Evolutionary conservation across 148 eudicot species (phyloP).

Genomic region (Polygonum maritimum): DNA sequence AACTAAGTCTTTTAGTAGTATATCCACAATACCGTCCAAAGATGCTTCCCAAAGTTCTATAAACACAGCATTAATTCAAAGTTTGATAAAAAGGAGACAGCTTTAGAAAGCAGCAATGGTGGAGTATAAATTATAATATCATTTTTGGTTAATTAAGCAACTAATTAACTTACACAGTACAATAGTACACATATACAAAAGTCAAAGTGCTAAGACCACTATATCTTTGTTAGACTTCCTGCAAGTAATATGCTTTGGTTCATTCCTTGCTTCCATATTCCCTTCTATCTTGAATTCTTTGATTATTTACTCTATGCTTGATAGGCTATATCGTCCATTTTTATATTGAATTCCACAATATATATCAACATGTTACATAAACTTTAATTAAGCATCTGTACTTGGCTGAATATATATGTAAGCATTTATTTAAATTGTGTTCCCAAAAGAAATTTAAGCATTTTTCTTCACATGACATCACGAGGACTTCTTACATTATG

Average conservation of each 20-base stretch:
- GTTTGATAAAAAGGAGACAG: not conserved
- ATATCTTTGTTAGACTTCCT: not conserved
- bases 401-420: not conserved
- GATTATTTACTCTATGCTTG: not conserved
- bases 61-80: not conserved
- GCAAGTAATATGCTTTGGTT: conserved; percentile 7
- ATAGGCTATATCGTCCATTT: not conserved
- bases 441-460: too few species aligned
- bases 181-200: not conserved
- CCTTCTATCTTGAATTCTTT: not conserved
- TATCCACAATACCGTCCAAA: not conserved
- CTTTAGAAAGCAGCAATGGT: not conserved
- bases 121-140: not conserved
- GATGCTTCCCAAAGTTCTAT: not conserved
- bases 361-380: not conserved
- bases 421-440: too few species aligned
- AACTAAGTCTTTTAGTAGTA: not conserved
- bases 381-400: too few species aligned
- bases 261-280: conserved; percentile 1
- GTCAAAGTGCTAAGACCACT: not conserved
- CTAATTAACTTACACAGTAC: not conserved
- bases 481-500: too few species aligned
- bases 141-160: not conserved
- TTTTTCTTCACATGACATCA: too few species aligned
- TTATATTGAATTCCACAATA: not conserved